phyloP scores from a whole-genome alignment of 176 grass and related monocot species.

The Metroxylon sagu region DNA sequence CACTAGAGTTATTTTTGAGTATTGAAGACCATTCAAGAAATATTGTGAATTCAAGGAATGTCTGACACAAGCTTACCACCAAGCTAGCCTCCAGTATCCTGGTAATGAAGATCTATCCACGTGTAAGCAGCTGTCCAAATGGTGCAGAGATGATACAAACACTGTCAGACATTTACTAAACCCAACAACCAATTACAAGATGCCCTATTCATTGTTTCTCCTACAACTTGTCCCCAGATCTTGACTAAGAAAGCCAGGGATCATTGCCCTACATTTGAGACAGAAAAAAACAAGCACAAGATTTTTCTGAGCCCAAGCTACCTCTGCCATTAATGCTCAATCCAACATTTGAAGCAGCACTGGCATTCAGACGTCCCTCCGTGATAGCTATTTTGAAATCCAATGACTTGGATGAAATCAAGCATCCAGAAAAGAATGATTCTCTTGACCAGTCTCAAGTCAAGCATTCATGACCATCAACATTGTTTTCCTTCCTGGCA shows the following conservation, averaged over 20 bases:
- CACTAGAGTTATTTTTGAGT: no score
- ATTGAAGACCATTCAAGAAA: no score
- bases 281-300: constrained; percentile 73
- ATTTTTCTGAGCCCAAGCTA: constrained; percentile 21
- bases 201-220: no score
- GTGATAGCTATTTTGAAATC: constrained; percentile 9
- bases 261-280: constrained; percentile 49
- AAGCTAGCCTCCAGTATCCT: constrained; percentile 63
- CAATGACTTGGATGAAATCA: constrained; percentile 14
- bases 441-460: constrained; percentile 28
- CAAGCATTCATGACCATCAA: constrained; percentile 24
- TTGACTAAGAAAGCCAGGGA: not conserved
- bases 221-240: no score
- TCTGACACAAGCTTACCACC: constrained; percentile 39
- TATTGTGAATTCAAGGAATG: not conserved
- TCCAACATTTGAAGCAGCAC: constrained; percentile 7
- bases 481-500: constrained; percentile 5
- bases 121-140: constrained; percentile 62
- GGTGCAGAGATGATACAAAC: constrained; percentile 1
- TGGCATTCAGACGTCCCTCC: constrained; percentile 11
- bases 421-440: constrained; percentile 25
- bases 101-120: constrained; percentile 81
- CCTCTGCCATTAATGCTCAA: constrained; percentile 18
- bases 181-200: not conserved
- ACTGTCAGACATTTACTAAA: constrained; percentile 8